Conservation (phyloP, 2,329 filamentous ascomycete species). For the Sphaerostilbella broomeana region DNA sequence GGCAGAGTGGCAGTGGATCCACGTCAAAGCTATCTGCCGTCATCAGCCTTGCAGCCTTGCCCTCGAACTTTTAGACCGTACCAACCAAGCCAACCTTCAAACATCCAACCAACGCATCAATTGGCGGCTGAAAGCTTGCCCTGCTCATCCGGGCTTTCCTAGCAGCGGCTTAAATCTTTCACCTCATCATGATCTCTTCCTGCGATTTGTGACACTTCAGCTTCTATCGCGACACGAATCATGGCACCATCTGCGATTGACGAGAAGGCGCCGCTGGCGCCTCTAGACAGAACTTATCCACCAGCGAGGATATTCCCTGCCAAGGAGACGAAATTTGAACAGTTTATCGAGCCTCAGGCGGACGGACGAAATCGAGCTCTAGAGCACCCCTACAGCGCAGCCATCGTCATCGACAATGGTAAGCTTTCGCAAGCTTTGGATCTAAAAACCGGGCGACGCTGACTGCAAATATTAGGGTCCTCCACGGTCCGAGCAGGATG, state of each 20-base stretch:
- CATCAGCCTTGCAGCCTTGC: conserved; percentile 33
- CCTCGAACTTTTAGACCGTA: conserved; percentile 19
- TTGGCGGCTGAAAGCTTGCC: conserved; percentile 20
- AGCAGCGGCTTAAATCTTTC: background rate
- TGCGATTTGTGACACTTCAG: conserved; percentile 7
- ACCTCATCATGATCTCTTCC: conserved; percentile 9
- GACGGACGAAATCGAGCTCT: conserved; percentile 68
- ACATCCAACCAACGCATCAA: conserved; percentile 18
- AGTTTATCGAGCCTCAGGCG: conserved; percentile 44
- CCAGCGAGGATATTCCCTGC: conserved; percentile 53
- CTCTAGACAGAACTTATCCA: conserved; percentile 39
- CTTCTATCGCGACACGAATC: conserved; percentile 15
- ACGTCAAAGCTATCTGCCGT: conserved; percentile 15
- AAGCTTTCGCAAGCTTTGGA: conserved; percentile 17
- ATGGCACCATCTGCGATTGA: conserved; percentile 52
- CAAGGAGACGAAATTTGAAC: conserved; percentile 56
- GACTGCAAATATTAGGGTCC: no score
- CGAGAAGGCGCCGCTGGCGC: conserved; percentile 31
- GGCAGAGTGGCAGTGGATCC: conserved; percentile 15
- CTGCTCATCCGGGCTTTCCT: conserved; percentile 5
- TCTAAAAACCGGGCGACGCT: no score
- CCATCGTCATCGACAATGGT: conserved; percentile 99
- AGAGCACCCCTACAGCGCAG: conserved; percentile 51
- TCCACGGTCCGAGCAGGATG: conserved; percentile 87
- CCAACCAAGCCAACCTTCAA: conserved; percentile 19